Base-by-base conservation (phyloP, 129 eudicot genomes). In the Sambucus nigra region DNA sequence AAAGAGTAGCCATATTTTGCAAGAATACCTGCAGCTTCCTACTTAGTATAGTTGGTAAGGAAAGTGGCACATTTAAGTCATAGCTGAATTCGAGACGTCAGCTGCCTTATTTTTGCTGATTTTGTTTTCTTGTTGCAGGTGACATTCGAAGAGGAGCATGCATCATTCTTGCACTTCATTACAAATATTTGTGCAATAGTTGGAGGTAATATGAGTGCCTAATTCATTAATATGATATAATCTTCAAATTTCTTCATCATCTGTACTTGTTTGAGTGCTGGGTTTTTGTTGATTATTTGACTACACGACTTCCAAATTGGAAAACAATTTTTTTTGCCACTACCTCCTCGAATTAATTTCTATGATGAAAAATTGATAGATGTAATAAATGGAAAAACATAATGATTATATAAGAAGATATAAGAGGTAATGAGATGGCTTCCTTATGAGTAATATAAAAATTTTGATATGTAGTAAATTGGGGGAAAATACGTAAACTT, bases 151-250 rank as follows among this genome's bases (percentile, higher is more conserved):
- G 97, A 84, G 74, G 75, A 74, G 42, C 86, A 71, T 55, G 47
- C 67, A 18, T 70, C 95, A n/a, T 89, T 89, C 76, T 63, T 89
- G 44, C 97, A 89, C 77, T 89, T 89, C 76, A 5, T 84, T 71
- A 89, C 97, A 17, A 74, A 81, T 57, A 74, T 89, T 7, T 89
- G 97, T 72, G 97, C 97, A 49, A 89, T 89, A 48, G 76, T 89
- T 39, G 97, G 97, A 84, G 97, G 97, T 89, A 81, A 68, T 47
- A 13, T 38, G 9, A 41, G 18, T 20, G 26, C 32, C 21, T 0
- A 9, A 38, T 56, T 21, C 1, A 16, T 14, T 42, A 3, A 15
- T 42, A 15, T 42, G 48, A 14, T 14, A 15, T 2, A n/a, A n/a
- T n/a, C n/a, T 14, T 20, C 21, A 42, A 6, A n/a, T 42, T 42